Evolutionary conservation across 768 basidiomycete species (phyloP).

Genomic region (Boletus sp.): DNA sequence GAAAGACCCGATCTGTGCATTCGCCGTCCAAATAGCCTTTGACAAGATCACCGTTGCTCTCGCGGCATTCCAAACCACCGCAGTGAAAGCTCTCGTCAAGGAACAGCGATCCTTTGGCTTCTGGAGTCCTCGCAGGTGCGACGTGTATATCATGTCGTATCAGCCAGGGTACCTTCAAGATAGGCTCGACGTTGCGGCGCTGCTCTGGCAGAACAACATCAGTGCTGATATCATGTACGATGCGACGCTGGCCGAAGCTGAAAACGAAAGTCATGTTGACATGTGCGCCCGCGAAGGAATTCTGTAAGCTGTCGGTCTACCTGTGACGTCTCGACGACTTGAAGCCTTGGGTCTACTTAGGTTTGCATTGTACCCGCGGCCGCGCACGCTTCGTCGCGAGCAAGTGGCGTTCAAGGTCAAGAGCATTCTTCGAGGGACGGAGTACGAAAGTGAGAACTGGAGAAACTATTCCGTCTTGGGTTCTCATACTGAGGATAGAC

Average conservation of each 20-base stretch:
- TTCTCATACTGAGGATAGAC: slow-evolving; percentile 20
- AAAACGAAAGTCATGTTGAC: slow-evolving; percentile 64
- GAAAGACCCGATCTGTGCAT: slow-evolving; percentile 55
- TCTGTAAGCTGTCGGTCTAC: slow-evolving; percentile 46
- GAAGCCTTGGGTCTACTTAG: slow-evolving; percentile 49
- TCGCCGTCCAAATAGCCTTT: slow-evolving; percentile 72
- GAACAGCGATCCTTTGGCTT: slow-evolving; percentile 82
- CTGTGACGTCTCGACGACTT: slow-evolving; percentile 21
- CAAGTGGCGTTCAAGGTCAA: slow-evolving; percentile 77
- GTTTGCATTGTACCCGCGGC: slow-evolving; percentile 50
- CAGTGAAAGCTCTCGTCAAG: slow-evolving; percentile 67
- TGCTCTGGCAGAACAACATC: slow-evolving; percentile 78
- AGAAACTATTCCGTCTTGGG: not conserved
- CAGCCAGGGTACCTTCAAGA: slow-evolving; percentile 73
- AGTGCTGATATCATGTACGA: slow-evolving; percentile 90
- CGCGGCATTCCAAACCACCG: slow-evolving; percentile 63
- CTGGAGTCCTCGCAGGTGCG: slow-evolving; percentile 87
- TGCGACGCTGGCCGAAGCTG: slow-evolving; percentile 55
- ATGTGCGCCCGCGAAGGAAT: slow-evolving; percentile 80
- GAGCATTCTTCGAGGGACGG: slow-evolving; percentile 74
- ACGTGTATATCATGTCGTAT: slow-evolving; percentile 81
- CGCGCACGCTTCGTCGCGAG: slow-evolving; percentile 54
- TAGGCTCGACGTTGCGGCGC: slow-evolving; percentile 70
- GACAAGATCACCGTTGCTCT: slow-evolving; percentile 73
- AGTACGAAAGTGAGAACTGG: slow-evolving; percentile 64